phyloP scores from a whole-genome alignment of 495 filamentous ascomycete genomes.

The Daldinia childiae region DNA sequence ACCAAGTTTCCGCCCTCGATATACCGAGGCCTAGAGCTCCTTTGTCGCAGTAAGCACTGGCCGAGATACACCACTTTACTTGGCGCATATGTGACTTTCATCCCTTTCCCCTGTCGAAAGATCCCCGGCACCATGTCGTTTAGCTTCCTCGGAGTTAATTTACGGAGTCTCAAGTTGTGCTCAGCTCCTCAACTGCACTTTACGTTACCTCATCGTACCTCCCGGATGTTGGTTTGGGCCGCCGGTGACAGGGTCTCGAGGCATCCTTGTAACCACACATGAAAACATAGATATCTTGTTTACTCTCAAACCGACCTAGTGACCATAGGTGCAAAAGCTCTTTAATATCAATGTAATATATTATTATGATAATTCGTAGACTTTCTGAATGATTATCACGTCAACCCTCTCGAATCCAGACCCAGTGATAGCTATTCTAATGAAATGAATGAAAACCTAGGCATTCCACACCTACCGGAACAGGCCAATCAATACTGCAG shows the following conservation, averaged over 20 bases:
- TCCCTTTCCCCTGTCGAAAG: slow-evolving; percentile 12
- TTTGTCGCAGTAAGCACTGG: slow-evolving; percentile 34
- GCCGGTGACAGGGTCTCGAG: not conserved
- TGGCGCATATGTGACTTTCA: slow-evolving; percentile 44
- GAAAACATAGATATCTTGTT: not conserved
- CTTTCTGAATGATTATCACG: not conserved
- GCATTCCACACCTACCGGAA: not conserved
- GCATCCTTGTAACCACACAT: not conserved
- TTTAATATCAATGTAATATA: not conserved
- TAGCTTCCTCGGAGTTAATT: slow-evolving; percentile 13
- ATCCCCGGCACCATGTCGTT: slow-evolving; percentile 24
- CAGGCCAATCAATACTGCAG: slow-evolving; percentile 5
- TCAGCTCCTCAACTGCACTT: not conserved
- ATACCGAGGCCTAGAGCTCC: slow-evolving; percentile 7
- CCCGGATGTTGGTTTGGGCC: not conserved
- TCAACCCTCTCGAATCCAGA: not conserved
- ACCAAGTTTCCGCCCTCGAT: not conserved
- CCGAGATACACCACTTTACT: slow-evolving; percentile 38
- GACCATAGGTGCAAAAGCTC: not conserved
- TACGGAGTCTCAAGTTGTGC: not conserved
- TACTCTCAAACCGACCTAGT: not conserved
- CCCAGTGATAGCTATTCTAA: not conserved
- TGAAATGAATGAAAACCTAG: not conserved
- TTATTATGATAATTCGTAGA: not conserved
- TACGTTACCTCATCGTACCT: not conserved